These are phyloP conservation scores for Candida maltosa DNA, from an alignment of 805 yeast species.

Conservation along the genomic window DNA sequence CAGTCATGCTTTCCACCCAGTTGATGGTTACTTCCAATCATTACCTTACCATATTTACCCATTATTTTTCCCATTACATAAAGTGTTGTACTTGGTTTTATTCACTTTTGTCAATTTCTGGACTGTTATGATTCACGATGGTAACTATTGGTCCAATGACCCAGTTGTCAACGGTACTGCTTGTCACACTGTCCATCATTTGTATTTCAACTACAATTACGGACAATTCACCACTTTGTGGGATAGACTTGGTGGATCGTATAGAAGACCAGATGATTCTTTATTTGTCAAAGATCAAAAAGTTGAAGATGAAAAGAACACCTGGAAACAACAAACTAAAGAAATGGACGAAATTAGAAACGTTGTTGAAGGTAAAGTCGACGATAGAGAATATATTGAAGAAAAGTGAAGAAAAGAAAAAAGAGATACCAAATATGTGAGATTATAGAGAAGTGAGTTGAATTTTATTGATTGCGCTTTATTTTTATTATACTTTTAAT, in stretches of 20 bases:
- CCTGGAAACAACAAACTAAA: constrained; percentile 69
- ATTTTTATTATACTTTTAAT: neutral
- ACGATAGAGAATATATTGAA: constrained; percentile 66
- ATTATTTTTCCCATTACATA: constrained; percentile 87
- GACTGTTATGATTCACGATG: constrained; percentile 99
- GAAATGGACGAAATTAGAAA: constrained; percentile 78
- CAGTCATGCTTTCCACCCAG: constrained; percentile 97
- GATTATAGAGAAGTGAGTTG: neutral
- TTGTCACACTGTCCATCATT: constrained; percentile 94
- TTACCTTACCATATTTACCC: constrained; percentile 93
- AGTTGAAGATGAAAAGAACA: constrained; percentile 51
- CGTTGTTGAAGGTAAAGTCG: constrained; percentile 73
- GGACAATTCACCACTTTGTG: constrained; percentile 98
- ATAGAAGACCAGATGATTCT: constrained; percentile 87
- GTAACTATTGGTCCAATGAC: constrained; percentile 89
- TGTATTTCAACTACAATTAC: constrained; percentile 95
- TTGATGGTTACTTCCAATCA: constrained; percentile 92
- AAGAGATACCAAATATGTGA: neutral
- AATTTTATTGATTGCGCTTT: neutral
- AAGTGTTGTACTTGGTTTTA: constrained; percentile 72
- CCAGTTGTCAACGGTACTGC: constrained; percentile 97
- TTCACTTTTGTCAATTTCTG: constrained; percentile 94
- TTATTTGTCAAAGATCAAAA: constrained; percentile 58
- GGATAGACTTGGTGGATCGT: constrained; percentile 94
- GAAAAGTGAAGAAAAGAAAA: constrained; percentile 1